These are phyloP conservation scores for Lactarius quietus DNA, from an alignment of 768 basidiomycete species.

Conservation along the genomic window DNA sequence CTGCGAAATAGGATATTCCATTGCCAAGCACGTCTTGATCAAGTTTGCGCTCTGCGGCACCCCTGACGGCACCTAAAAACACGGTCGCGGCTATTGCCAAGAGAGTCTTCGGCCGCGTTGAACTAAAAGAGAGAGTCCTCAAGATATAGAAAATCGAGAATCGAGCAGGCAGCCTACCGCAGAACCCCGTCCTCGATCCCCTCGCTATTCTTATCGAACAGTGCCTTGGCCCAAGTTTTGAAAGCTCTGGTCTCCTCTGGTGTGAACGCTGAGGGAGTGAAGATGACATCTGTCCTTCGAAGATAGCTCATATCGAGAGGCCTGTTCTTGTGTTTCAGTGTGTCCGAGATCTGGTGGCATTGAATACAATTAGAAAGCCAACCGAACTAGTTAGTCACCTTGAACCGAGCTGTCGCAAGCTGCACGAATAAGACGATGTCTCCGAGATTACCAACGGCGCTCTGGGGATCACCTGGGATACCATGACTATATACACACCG, in stretches of 20 bases:
- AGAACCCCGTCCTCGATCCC: slow-evolving; percentile 78
- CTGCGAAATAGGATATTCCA: slow-evolving; percentile 74
- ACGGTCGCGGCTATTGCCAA: slow-evolving; percentile 65
- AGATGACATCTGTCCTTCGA: slow-evolving; percentile 44
- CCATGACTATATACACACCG: neutral
- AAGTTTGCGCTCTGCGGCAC: slow-evolving; percentile 48
- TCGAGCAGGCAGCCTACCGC: slow-evolving; percentile 26
- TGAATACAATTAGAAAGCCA: neutral
- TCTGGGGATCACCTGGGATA: slow-evolving; percentile 72
- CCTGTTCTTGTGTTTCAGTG: slow-evolving; percentile 45
- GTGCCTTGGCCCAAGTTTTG: slow-evolving; percentile 65
- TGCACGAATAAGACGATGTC: slow-evolving; percentile 77
- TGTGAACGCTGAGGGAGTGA: slow-evolving; percentile 40
- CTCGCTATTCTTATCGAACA: slow-evolving; percentile 73
- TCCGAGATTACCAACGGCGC: slow-evolving; percentile 72
- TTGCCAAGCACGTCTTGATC: slow-evolving; percentile 67
- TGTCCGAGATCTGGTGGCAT: slow-evolving; percentile 45
- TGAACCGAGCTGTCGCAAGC: slow-evolving; percentile 58
- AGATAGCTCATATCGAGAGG: slow-evolving; percentile 51
- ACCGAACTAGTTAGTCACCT: slow-evolving; percentile 38
- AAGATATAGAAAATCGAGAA: neutral
- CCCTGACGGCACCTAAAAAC: slow-evolving; percentile 57
- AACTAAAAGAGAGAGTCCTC: slow-evolving; percentile 38
- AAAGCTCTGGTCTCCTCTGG: slow-evolving; percentile 36
- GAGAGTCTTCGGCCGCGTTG: slow-evolving; percentile 65